These are phyloP conservation scores for Seiridium cupressi DNA, from an alignment of 2,329 filamentous ascomycete species.

Conservation along the genomic window DNA sequence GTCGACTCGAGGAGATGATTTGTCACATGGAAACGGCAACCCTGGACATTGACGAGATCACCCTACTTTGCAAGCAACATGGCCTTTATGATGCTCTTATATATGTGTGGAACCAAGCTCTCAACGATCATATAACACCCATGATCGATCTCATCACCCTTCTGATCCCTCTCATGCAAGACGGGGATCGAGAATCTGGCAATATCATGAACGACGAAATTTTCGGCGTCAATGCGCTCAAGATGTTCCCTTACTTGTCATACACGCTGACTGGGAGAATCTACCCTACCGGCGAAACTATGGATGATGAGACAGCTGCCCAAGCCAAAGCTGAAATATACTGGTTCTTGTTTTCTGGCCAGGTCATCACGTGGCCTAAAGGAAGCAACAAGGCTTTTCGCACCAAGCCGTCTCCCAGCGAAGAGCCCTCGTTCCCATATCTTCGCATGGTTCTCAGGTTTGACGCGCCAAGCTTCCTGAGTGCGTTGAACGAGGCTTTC, in stretches of 20 bases:
- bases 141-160: conserved; percentile 78
- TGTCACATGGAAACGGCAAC: conserved; percentile 89
- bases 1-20: conserved; percentile 86
- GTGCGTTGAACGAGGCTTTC: conserved; percentile 94
- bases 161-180: conserved; percentile 57
- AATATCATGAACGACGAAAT: conserved; percentile 59
- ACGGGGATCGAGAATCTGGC: conserved; percentile 49
- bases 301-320: conserved; percentile 70
- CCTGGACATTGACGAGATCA: conserved; percentile 92
- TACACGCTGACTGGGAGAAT: conserved; percentile 85
- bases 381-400: conserved; percentile 58
- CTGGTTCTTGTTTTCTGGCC: conserved; percentile 88
- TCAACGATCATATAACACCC: conserved; percentile 87
- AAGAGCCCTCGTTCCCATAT: conserved; percentile 80
- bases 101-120: conserved; percentile 93
- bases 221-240: conserved; percentile 71
- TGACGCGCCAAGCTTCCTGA: conserved; percentile 89
- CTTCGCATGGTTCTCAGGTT: conserved; percentile 82
- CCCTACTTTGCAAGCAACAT: conserved; percentile 85
- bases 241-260: conserved; percentile 92
- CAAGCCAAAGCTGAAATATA: conserved; percentile 87
- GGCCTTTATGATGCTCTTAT: conserved; percentile 92
- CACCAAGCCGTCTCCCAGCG: conserved; percentile 52
- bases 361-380: conserved; percentile 72
- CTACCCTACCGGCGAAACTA: conserved; percentile 81